These are phyloP conservation scores for Trypanosoma scelopori DNA, from an alignment of 208 protist genomes.

Conservation along the genomic window DNA sequence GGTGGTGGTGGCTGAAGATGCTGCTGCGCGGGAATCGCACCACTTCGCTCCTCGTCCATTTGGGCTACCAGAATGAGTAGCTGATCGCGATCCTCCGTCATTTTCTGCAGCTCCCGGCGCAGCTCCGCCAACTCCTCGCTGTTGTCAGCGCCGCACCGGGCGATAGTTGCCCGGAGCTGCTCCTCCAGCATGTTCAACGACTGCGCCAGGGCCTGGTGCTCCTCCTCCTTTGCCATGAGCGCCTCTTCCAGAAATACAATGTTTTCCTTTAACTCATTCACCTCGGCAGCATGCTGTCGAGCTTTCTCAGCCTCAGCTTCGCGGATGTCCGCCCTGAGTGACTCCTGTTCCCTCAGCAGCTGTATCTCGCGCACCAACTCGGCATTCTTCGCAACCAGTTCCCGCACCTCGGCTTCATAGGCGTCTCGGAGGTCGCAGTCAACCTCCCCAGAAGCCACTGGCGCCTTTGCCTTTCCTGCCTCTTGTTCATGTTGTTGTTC, in stretches of 20 bases:
- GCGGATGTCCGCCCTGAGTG: background rate
- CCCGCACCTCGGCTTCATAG: slow-evolving; percentile 19
- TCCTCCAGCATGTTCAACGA: slow-evolving; percentile 70
- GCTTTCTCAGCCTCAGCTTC: slow-evolving; percentile 1
- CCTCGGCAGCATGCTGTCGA: slow-evolving; percentile 1
- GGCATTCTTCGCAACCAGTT: slow-evolving; percentile 13
- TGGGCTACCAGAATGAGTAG: slow-evolving; percentile 61
- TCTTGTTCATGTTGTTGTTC: too few relatives aligned
- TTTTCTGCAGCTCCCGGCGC: slow-evolving; percentile 12
- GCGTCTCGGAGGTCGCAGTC: slow-evolving; percentile 1
- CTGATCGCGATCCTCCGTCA: slow-evolving; percentile 48
- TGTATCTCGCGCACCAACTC: slow-evolving; percentile 15
- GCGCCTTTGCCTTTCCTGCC: too few relatives aligned
- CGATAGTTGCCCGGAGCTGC: slow-evolving; percentile 36
- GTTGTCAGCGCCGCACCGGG: slow-evolving; percentile 5
- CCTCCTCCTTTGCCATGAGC: slow-evolving; percentile 60
- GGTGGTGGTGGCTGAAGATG: background rate
- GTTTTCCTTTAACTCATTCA: slow-evolving; percentile 41
- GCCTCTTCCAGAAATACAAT: slow-evolving; percentile 64
- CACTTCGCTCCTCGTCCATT: slow-evolving; percentile 40
- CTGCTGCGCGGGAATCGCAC: slow-evolving; percentile 12
- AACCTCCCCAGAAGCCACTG: background rate
- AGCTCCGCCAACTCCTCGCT: slow-evolving; percentile 9
- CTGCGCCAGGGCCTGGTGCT: slow-evolving; percentile 56
- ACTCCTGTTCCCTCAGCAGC: background rate